Percentiles rank a stretch among this genome's conserved stretches.
These are phyloP conservation scores for Botrytis cinerea DNA, from an alignment of 2,329 filamentous ascomycete species.

Conservation along the genomic window DNA sequence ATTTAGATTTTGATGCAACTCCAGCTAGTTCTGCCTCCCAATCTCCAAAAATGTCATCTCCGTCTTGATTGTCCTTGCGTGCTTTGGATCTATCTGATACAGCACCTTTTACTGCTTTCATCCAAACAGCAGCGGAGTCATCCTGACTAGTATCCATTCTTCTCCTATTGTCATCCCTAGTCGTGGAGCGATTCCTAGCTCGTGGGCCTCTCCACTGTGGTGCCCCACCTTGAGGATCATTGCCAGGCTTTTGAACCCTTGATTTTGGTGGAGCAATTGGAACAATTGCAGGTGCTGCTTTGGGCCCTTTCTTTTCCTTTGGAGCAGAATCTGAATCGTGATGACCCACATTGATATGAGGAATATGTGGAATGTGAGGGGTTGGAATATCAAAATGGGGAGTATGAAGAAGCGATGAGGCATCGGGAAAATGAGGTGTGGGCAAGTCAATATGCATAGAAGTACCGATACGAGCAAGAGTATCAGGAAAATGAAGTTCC, in stretches of 20 bases:
- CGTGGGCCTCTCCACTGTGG: constrained; percentile 24
- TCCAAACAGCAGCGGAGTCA: constrained; percentile 22
- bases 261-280: neutral
- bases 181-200: constrained; percentile 10
- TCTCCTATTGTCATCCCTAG: constrained; percentile 18
- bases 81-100: constrained; percentile 15
- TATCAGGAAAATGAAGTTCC: neutral
- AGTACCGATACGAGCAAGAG: neutral
- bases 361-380: constrained; percentile 8
- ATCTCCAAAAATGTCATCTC: constrained; percentile 17
- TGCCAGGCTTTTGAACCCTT: neutral
- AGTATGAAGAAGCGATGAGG: constrained; percentile 9
- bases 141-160: constrained; percentile 23
- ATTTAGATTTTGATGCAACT: constrained; percentile 21
- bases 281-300: neutral
- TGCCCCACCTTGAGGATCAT: neutral
- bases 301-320: neutral
- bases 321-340: neutral
- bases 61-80: constrained; percentile 15
- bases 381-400: neutral
- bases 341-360: neutral
- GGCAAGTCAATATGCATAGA: constrained; percentile 8
- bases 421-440: neutral
- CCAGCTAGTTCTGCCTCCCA: constrained; percentile 21
- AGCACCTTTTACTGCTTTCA: constrained; percentile 19